Conservation (phyloP, 2,329 filamentous ascomycete species). For the Colletotrichum brevisporum region DNA sequence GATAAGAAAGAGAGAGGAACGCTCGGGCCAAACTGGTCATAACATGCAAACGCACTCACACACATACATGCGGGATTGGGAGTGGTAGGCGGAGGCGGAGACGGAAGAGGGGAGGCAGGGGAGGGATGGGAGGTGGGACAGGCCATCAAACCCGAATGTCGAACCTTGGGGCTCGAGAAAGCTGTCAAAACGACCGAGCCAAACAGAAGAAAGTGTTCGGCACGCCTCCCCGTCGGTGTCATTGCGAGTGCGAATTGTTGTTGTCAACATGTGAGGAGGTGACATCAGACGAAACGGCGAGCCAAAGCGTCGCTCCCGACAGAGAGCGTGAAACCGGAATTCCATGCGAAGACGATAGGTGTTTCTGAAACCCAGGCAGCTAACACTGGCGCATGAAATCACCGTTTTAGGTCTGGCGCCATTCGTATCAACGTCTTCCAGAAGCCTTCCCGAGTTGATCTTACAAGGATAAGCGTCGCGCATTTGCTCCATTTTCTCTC, state of each 20-base stretch:
- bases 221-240: constrained; percentile 16
- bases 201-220: constrained; percentile 6
- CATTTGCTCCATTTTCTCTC: neutral
- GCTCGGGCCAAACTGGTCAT: neutral
- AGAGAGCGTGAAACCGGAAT: constrained; percentile 38
- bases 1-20: neutral
- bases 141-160: constrained; percentile 20
- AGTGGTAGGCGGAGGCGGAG: too few species aligned
- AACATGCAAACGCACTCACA: neutral
- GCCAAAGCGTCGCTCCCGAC: constrained; percentile 24
- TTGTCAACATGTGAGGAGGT: constrained; percentile 6
- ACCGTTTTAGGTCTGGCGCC: constrained; percentile 21
- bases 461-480: neutral
- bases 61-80: neutral
- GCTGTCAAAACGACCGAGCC: constrained; percentile 16
- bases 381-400: constrained; percentile 18
- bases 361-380: constrained; percentile 36
- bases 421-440: constrained; percentile 14
- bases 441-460: constrained; percentile 22
- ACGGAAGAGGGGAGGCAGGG: neutral
- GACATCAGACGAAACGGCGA: constrained; percentile 36
- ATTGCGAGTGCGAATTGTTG: constrained; percentile 37
- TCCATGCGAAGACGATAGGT: constrained; percentile 36
- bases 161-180: constrained; percentile 20
- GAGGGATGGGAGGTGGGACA: constrained; percentile 10